Percentiles rank a stretch among this genome's conserved stretches.
These are phyloP conservation scores for Mycothermus thermophilus DNA, from an alignment of 495 filamentous ascomycete genomes.

Conservation along the genomic window DNA sequence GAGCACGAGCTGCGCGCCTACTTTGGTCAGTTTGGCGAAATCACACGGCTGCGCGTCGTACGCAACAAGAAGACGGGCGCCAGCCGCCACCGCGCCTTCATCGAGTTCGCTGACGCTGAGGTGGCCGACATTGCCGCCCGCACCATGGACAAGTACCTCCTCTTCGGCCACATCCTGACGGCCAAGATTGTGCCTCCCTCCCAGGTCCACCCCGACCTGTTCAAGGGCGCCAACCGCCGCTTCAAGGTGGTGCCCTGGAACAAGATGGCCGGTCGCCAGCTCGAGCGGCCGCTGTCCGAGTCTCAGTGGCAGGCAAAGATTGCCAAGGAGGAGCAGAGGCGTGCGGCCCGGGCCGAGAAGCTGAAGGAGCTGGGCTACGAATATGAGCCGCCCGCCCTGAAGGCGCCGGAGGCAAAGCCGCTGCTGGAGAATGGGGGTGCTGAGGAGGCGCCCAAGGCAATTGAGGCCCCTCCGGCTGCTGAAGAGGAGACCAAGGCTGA, in stretches of 20 bases:
- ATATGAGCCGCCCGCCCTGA: conserved; percentile 59
- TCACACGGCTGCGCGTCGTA: conserved; percentile 69
- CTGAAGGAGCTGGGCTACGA: conserved; percentile 76
- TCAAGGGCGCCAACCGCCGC: conserved; percentile 73
- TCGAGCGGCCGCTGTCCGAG: conserved; percentile 53
- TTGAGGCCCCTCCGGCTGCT: conserved; percentile 14
- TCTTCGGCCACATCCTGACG: conserved; percentile 85
- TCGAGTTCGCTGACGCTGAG: conserved; percentile 66
- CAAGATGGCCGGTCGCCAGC: conserved; percentile 57
- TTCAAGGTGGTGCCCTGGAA: conserved; percentile 83
- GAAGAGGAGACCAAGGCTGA: conserved; percentile 5
- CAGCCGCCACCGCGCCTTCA: conserved; percentile 83
- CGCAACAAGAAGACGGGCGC: conserved; percentile 80
- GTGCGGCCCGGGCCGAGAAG: conserved; percentile 53
- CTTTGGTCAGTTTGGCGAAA: conserved; percentile 87
- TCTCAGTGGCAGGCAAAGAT: conserved; percentile 64
- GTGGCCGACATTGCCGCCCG: conserved; percentile 80
- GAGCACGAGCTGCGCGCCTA: conserved; percentile 89
- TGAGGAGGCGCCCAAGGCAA: conserved; percentile 16
- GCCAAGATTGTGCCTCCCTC: conserved; percentile 62
- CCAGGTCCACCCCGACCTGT: conserved; percentile 66
- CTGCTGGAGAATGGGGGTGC: conserved; percentile 26
- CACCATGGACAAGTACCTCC: conserved; percentile 95
- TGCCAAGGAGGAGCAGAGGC: conserved; percentile 51
- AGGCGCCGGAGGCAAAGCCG: conserved; percentile 37